Conservation (phyloP, 164 flowering plant species). For the Umbellularia californica region DNA sequence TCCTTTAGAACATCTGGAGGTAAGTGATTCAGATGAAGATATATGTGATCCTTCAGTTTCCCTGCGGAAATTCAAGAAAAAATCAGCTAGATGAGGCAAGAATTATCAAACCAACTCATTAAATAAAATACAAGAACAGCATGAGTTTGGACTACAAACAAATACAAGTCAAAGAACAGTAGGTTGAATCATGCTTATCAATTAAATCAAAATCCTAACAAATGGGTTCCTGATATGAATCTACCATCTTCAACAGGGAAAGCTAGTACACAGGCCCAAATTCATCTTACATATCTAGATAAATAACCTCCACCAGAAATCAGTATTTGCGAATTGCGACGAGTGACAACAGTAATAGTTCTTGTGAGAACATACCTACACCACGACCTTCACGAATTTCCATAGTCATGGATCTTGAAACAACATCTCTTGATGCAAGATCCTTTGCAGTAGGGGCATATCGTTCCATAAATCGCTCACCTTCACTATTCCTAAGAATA, state of each 20-base stretch:
- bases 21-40: constrained; percentile 93
- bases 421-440: constrained; percentile 99
- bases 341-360: not conserved
- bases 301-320: not conserved
- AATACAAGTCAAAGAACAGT: no score
- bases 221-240: no score
- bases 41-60: constrained; percentile 51
- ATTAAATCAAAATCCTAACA: no score
- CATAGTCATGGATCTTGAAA: constrained; percentile 99
- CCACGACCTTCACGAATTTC: constrained; percentile 99
- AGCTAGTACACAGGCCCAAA: not conserved
- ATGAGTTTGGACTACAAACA: no score
- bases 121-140: no score
- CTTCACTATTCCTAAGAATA: constrained; percentile 96
- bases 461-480: constrained; percentile 99
- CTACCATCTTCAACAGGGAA: not conserved
- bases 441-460: constrained; percentile 99
- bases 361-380: constrained; percentile 60
- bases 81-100: not conserved
- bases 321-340: not conserved
- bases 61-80: constrained; percentile 18
- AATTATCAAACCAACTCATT: no score
- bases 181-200: no score
- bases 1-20: constrained; percentile 99
- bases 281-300: not conserved